phyloP scores from a whole-genome alignment of 768 basidiomycete genomes.

The Termitomyces heimii region DNA sequence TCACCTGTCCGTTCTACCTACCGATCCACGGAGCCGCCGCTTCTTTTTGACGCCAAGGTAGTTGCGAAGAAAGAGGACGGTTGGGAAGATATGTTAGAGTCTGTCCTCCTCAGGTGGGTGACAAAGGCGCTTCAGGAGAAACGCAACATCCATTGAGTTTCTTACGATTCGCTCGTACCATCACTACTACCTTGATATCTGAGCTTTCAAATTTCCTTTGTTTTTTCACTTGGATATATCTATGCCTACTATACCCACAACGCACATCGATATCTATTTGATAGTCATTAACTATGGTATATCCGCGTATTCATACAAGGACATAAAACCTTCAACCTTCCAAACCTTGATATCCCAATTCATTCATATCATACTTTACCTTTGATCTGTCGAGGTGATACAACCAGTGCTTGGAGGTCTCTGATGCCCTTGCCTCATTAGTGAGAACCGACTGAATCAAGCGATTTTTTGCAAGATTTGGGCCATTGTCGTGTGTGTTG shows the following conservation, averaged over 20 bases:
- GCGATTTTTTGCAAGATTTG: background rate
- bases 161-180: background rate
- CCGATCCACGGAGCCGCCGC: constrained; percentile 38
- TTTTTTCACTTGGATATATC: background rate
- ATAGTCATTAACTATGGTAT: background rate
- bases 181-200: background rate
- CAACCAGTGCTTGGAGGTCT: background rate
- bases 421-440: background rate
- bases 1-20: constrained; percentile 26
- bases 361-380: background rate
- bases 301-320: background rate
- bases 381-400: background rate
- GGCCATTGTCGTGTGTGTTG: no score
- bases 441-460: background rate
- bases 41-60: constrained; percentile 66
- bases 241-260: background rate
- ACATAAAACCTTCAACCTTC: no score
- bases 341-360: background rate
- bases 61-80: constrained; percentile 71
- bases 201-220: background rate
- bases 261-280: background rate
- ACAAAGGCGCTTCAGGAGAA: constrained; percentile 66
- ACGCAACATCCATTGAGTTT: constrained; percentile 19
- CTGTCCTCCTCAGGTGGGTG: constrained; percentile 59
- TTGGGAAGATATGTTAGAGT: constrained; percentile 79